A percentile compares a stretch with the other conserved stretches of the same genome.
phyloP scores from a whole-genome alignment of 192 early-diverging fungal genomes.

The Chytriomyces sp. region DNA sequence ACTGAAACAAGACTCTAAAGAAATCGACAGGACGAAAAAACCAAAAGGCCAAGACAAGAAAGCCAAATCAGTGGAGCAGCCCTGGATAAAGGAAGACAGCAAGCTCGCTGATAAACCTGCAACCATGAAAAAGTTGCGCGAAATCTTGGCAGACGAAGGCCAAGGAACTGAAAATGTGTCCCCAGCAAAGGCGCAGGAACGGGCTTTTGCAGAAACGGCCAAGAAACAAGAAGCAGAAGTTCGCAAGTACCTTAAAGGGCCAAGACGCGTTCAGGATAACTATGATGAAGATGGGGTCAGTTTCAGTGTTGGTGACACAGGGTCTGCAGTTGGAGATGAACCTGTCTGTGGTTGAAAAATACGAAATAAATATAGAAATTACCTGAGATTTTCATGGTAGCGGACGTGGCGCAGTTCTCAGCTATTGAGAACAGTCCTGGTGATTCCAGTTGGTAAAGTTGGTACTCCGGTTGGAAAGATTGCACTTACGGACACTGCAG shows the following conservation, averaged over 20 bases:
- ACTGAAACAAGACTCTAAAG: constrained; percentile 24
- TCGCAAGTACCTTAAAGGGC: not conserved
- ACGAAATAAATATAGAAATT: too few relatives aligned
- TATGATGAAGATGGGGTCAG: constrained; percentile 27
- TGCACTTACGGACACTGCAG: too few relatives aligned
- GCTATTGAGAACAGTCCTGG: too few relatives aligned
- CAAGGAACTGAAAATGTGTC: not conserved
- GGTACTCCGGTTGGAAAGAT: too few relatives aligned
- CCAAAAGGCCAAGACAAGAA: constrained; percentile 10
- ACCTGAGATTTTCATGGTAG: too few relatives aligned
- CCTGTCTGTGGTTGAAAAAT: constrained; percentile 42
- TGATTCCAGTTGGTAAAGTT: too few relatives aligned
- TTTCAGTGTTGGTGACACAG: constrained; percentile 26
- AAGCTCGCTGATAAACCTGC: not conserved
- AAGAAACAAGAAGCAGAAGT: constrained; percentile 7
- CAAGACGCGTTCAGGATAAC: constrained; percentile 25
- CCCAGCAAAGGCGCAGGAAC: constrained; percentile 1
- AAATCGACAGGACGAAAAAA: not conserved
- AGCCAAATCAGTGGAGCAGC: not conserved
- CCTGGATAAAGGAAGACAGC: constrained; percentile 5
- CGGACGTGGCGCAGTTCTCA: too few relatives aligned
- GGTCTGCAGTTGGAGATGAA: constrained; percentile 33
- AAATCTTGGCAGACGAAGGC: not conserved
- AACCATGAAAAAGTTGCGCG: constrained; percentile 2
- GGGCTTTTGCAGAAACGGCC: not conserved